Percentiles rank a stretch among this genome's conserved stretches.
phyloP scores from a whole-genome alignment of 176 grass and related monocot species.

The Paspalum notatum region DNA sequence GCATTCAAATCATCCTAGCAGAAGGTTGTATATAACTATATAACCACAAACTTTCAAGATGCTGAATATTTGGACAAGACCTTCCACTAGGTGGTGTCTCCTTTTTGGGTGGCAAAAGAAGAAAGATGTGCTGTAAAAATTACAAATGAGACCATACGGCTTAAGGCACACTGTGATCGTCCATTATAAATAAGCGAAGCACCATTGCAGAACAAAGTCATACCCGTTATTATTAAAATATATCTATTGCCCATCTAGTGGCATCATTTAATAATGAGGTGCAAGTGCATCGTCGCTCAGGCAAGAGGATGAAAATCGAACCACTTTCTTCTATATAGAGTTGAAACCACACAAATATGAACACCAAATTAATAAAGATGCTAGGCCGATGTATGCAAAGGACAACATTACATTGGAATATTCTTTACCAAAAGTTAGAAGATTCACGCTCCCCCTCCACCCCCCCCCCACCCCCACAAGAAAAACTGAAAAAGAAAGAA shows the following conservation, averaged over 20 bases:
- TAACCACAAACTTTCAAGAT: conserved; percentile 12
- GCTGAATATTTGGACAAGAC: conserved; percentile 1
- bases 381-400: conserved; percentile 31
- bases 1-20: conserved; percentile 26
- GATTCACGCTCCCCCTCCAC: neutral
- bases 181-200: conserved; percentile 19
- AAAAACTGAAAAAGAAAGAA: neutral
- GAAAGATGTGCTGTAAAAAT: neutral
- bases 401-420: conserved; percentile 30
- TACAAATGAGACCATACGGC: conserved; percentile 15
- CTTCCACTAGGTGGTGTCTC: conserved; percentile 44
- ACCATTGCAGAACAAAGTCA: conserved; percentile 20
- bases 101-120: conserved; percentile 29
- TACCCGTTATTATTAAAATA: conserved; percentile 23
- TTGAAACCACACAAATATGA: conserved; percentile 33
- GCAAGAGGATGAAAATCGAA: conserved; percentile 29
- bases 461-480: no score
- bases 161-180: conserved; percentile 8
- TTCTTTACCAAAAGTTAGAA: conserved; percentile 32
- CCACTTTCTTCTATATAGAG: conserved; percentile 32
- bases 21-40: conserved; percentile 24
- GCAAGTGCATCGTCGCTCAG: conserved; percentile 15
- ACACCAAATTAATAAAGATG: conserved; percentile 17
- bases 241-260: conserved; percentile 29
- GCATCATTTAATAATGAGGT: conserved; percentile 38